phyloP scores from a whole-genome alignment of 768 basidiomycete genomes.

The Rhizopogon salebrosus region DNA sequence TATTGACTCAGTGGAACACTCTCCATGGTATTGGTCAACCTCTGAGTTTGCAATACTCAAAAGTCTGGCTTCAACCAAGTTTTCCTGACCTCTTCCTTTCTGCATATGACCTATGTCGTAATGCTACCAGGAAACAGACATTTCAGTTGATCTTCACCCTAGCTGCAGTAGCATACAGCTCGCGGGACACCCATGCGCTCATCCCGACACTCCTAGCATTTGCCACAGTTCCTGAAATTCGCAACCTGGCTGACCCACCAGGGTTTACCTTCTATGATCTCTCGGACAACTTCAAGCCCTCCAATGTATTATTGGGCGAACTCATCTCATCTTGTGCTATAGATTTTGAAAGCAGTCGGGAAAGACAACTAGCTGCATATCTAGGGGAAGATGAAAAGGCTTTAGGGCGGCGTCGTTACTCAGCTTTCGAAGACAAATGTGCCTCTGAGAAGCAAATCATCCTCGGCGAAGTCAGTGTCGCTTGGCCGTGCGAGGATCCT shows the following conservation, averaged over 20 bases:
- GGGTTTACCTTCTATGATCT: slow-evolving; percentile 8
- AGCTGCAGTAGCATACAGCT: slow-evolving; percentile 26
- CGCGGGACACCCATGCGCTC: slow-evolving; percentile 6
- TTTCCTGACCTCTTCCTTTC: slow-evolving; percentile 22
- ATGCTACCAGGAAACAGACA: slow-evolving; percentile 5
- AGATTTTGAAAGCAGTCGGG: slow-evolving; percentile 11
- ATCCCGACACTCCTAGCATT: slow-evolving; percentile 30
- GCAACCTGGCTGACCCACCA: slow-evolving; percentile 11
- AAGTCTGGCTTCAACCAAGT: slow-evolving; percentile 21
- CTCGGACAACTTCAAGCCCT: slow-evolving; percentile 7
- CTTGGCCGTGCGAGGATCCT: slow-evolving; percentile 17
- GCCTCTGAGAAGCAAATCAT: slow-evolving; percentile 2
- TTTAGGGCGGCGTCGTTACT: slow-evolving; percentile 3
- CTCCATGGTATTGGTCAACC: not conserved
- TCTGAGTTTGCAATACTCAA: slow-evolving; percentile 18
- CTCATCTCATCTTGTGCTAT: not conserved
- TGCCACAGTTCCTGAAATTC: slow-evolving; percentile 8
- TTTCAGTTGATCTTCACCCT: slow-evolving; percentile 26
- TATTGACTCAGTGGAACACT: not conserved
- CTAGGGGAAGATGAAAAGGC: not conserved
- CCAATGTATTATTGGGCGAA: not conserved
- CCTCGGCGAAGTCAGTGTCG: not conserved
- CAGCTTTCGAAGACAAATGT: slow-evolving; percentile 6
- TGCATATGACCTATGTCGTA: slow-evolving; percentile 23
- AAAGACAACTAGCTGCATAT: not conserved